Percentiles rank a stretch among this genome's conserved stretches.
phyloP scores from a whole-genome alignment of 257 asterid genomes.

The Solanum piurae region DNA sequence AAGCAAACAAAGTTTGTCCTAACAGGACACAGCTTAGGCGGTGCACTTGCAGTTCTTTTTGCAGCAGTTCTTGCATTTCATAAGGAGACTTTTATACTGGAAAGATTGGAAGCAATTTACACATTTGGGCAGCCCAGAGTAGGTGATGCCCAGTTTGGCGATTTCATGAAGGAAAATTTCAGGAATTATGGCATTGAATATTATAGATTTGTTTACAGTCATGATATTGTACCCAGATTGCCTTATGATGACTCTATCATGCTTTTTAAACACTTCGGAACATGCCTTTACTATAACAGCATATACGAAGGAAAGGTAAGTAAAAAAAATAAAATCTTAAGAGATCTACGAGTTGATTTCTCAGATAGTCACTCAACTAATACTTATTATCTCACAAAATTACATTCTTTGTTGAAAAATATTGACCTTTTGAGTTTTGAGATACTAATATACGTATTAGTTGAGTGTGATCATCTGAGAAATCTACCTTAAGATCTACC shows the following conservation, averaged over 20 bases:
- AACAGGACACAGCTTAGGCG: constrained; percentile 74
- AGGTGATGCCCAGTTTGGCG: constrained; percentile 42
- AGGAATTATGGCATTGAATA: constrained; percentile 13
- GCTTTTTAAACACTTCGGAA: constrained; percentile 60
- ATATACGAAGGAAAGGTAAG: constrained; percentile 41
- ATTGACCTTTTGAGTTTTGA: neutral
- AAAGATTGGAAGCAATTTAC: constrained; percentile 41
- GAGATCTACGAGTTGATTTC: neutral
- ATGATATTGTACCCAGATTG: constrained; percentile 49
- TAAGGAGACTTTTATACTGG: constrained; percentile 19
- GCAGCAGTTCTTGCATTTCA: constrained; percentile 40
- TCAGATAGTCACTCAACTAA: neutral
- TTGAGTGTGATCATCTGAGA: neutral
- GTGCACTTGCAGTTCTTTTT: constrained; percentile 47
- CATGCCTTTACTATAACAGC: constrained; percentile 30
- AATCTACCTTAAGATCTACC: too few species aligned
- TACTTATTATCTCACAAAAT: neutral
- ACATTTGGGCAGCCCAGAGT: constrained; percentile 73
- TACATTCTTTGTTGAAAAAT: neutral
- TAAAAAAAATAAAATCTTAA: neutral
- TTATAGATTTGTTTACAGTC: constrained; percentile 43
- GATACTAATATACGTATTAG: too few species aligned
- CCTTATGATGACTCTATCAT: constrained; percentile 30
- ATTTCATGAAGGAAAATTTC: constrained; percentile 27
- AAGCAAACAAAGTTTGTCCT: constrained; percentile 16